phyloP scores from a whole-genome alignment of 306 rosid genomes.

The Cicer bijugum region DNA sequence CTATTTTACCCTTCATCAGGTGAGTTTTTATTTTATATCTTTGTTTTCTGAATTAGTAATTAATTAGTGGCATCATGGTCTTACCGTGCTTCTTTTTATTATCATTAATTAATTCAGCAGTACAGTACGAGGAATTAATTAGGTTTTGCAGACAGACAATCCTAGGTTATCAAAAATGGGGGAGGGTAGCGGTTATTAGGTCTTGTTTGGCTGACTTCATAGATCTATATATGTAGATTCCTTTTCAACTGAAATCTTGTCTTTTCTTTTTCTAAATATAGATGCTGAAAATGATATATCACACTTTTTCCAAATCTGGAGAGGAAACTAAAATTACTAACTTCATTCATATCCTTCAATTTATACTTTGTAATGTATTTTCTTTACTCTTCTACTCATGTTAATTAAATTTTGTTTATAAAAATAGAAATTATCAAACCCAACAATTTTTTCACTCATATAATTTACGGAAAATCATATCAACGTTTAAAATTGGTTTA shows the following conservation, averaged over 20 bases:
- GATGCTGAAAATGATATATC: constrained; percentile 28
- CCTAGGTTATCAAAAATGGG: constrained; percentile 47
- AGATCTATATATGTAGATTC: constrained; percentile 61
- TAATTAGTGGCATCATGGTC: not conserved
- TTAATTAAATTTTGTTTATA: too few relatives aligned
- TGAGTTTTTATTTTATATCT: constrained; percentile 35
- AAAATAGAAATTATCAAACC: not conserved
- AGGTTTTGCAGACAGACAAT: constrained; percentile 42
- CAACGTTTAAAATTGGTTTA: not conserved
- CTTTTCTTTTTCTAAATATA: constrained; percentile 49
- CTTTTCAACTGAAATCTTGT: constrained; percentile 48
- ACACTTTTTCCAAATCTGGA: constrained; percentile 38
- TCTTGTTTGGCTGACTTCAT: constrained; percentile 44
- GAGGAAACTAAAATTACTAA: constrained; percentile 11
- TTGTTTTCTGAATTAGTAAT: not conserved
- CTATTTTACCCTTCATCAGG: constrained; percentile 49
- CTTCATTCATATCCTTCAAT: constrained; percentile 4
- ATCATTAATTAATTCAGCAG: not conserved
- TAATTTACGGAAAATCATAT: not conserved
- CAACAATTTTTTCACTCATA: not conserved
- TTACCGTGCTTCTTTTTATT: not conserved
- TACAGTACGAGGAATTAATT: not conserved
- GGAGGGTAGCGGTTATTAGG: constrained; percentile 36
- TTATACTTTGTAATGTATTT: too few relatives aligned
- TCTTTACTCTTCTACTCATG: too few relatives aligned